These are phyloP conservation scores for Lactarius hengduanensis DNA, from an alignment of 768 basidiomycete species.

Conservation along the genomic window DNA sequence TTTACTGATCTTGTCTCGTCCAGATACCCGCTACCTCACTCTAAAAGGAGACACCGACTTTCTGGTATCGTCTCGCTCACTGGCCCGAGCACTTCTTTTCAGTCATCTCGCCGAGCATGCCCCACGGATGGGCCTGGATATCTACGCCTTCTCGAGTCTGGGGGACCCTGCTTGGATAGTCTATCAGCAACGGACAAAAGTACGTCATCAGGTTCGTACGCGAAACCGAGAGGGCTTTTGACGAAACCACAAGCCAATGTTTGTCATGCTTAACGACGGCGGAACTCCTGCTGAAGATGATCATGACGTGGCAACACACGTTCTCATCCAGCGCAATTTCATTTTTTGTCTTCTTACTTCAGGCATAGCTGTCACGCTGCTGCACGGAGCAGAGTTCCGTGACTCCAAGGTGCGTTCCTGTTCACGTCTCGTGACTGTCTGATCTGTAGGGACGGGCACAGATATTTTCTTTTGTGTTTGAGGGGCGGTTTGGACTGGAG, in stretches of 20 bases:
- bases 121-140: constrained; percentile 39
- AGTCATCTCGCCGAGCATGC: constrained; percentile 41
- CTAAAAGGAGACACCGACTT: constrained; percentile 42
- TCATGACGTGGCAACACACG: constrained; percentile 31
- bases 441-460: constrained; percentile 30
- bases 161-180: constrained; percentile 49
- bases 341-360: constrained; percentile 48
- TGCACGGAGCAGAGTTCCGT: constrained; percentile 56
- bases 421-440: background rate
- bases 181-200: constrained; percentile 46
- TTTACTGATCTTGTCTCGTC: background rate
- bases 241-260: constrained; percentile 55
- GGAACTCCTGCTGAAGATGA: constrained; percentile 33
- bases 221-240: constrained; percentile 9
- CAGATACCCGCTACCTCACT: constrained; percentile 48
- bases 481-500: constrained; percentile 33
- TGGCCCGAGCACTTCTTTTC: constrained; percentile 54
- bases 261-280: constrained; percentile 58
- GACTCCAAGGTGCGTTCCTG: constrained; percentile 56
- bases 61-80: constrained; percentile 44
- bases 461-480: constrained; percentile 60
- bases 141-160: constrained; percentile 48
- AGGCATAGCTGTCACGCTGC: constrained; percentile 49
- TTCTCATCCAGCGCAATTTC: constrained; percentile 50
- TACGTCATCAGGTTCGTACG: background rate